Evolutionary conservation across 225 moss, liverwort and hornwort genomes (phyloP), one percentile per base, ranked within the genome.

Genomic region (Lunularia cruciata): DNA sequence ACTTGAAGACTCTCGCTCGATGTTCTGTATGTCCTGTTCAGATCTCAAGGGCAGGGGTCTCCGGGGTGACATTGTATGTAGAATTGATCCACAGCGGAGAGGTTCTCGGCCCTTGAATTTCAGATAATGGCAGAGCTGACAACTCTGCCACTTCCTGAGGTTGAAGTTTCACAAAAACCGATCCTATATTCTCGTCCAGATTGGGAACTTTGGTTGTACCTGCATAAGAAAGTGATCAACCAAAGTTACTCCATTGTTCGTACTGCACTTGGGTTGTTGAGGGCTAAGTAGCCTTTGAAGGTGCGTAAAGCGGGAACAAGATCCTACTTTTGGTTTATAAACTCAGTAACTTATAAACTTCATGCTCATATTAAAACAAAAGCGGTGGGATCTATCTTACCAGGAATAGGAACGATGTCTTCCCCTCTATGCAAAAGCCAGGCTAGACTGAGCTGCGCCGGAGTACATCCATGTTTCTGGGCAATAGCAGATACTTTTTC

Each of bases 371-470:
- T n/a, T n/a, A n/a, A n/a, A n/a, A n/a, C n/a, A n/a, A n/a, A n/a
- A n/a, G n/a, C n/a, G n/a, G n/a, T n/a, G n/a, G n/a, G n/a, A n/a
- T n/a, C 4, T 7, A 4, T 2, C 6, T 58, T 58, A 86, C 90
- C 86, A 78, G 86, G 88, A 67, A 91, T 88, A 28, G 91, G 86
- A 14, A 85, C 82, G 23, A 91, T 70, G 20, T 84, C 57, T 8
- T 78, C 75, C 58, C 86, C 85, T 85, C 77, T 85, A 72, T 84
- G 73, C 51, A 83, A 57, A 18, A 91, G 55, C 90, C 88, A 86
- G 46, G 88, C 78, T 67, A 91, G 75, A 19, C 81, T 74, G 8
- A 91, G 68, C 76, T 91, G 90, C 19, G 85, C 85, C 23, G 88
- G 76, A 9, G 85, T 76, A 49, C 86, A 85, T 19, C 64, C 78